Conservation (phyloP, 169 alveolate genomes). For the Plasmodium gonderi region DNA sequence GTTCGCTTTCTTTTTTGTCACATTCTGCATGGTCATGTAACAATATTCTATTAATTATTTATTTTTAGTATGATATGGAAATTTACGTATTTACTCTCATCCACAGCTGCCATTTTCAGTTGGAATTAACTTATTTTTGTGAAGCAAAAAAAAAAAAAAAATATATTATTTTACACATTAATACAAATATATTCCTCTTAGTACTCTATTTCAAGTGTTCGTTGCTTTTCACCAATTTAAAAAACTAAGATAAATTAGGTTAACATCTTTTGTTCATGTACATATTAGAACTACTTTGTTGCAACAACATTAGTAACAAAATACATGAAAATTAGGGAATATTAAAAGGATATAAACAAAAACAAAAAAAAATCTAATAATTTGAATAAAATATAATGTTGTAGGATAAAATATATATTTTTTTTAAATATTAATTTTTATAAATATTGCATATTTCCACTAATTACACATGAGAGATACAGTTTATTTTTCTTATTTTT, state of each 20-base stretch:
- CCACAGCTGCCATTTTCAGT: neutral
- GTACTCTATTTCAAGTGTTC: neutral
- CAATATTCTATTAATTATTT: neutral
- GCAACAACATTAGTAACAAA: neutral
- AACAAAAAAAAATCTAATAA: neutral
- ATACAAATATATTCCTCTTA: neutral
- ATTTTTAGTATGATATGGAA: neutral
- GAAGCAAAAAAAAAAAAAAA: neutral
- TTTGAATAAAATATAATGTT: neutral
- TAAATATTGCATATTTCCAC: neutral
- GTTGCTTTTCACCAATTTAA: neutral
- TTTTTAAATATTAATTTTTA: neutral
- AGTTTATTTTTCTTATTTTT: neutral
- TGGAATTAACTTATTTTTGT: neutral
- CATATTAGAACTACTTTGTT: neutral
- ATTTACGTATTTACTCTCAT: neutral
- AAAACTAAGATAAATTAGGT: neutral
- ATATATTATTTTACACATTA: neutral
- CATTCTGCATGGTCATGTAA: neutral
- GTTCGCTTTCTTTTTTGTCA: neutral
- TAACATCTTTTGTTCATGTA: neutral
- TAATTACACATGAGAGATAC: neutral
- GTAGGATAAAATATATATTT: neutral
- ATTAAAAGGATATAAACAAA: neutral
- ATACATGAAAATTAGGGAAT: neutral